These are phyloP conservation scores for Mycena galopus DNA, from an alignment of 768 basidiomycete species.

Conservation along the genomic window DNA sequence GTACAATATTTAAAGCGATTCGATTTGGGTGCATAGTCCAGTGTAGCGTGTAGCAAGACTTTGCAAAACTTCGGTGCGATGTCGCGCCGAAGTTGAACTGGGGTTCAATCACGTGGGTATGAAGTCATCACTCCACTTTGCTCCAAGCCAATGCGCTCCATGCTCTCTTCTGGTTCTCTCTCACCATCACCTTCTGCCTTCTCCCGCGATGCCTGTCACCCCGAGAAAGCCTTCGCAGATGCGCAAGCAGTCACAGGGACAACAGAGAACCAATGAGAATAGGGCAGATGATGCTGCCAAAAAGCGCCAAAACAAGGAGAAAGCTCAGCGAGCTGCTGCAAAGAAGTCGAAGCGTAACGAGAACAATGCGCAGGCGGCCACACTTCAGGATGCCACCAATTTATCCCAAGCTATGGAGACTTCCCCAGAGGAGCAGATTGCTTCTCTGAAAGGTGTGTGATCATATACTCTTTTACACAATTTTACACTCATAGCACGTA, in stretches of 20 bases:
- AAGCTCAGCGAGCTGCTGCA: neutral
- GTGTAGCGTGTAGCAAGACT: no score
- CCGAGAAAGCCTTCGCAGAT: neutral
- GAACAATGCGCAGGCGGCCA: conserved; percentile 6
- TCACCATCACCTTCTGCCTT: conserved; percentile 5
- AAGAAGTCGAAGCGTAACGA: neutral
- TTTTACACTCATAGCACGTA: neutral
- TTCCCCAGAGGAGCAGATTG: conserved; percentile 2
- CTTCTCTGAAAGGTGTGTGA: conserved; percentile 6
- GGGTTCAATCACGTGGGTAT: no score
- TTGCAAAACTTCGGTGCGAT: no score
- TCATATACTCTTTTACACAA: no score
- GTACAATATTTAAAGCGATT: no score
- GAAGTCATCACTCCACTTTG: neutral
- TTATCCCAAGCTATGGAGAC: neutral
- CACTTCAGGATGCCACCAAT: conserved; percentile 13
- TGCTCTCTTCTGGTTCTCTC: neutral
- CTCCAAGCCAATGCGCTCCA: neutral
- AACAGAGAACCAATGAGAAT: neutral
- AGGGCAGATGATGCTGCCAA: neutral
- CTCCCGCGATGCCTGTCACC: neutral
- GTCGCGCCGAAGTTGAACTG: no score
- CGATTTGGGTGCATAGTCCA: no score
- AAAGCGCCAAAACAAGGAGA: neutral
- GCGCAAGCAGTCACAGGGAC: neutral